Evolutionary conservation across 1,284 basidiomycete genomes (phyloP).

Genomic region (Ceratobasidium sp.): DNA sequence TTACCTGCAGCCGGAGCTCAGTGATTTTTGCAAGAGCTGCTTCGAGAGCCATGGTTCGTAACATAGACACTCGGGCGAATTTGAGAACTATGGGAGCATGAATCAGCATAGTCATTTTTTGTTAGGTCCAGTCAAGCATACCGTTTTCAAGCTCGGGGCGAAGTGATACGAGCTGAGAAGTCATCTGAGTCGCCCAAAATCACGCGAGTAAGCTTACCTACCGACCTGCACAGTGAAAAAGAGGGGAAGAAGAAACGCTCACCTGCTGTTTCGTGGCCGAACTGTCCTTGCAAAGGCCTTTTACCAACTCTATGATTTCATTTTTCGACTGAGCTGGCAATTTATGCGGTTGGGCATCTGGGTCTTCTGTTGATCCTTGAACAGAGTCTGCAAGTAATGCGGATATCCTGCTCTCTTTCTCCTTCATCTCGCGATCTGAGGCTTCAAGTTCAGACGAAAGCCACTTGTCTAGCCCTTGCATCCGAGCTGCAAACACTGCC

Average conservation of each 20-base stretch:
- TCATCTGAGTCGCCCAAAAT: background rate
- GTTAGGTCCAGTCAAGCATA: background rate
- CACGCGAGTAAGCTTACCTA: background rate
- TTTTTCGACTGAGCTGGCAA: conserved; percentile 8
- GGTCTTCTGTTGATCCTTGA: background rate
- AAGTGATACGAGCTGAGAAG: conserved; percentile 2
- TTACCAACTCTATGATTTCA: background rate
- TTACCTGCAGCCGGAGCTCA: conserved; percentile 8
- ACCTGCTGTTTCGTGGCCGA: conserved; percentile 16
- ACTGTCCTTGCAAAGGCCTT: background rate
- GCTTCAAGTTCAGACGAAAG: background rate
- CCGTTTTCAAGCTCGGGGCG: conserved; percentile 4
- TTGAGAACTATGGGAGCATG: conserved; percentile 1
- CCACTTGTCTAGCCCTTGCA: conserved; percentile 2
- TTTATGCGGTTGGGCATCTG: background rate
- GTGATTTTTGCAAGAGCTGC: conserved; percentile 3
- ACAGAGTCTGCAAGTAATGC: background rate
- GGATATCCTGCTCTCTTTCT: background rate
- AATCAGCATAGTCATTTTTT: background rate
- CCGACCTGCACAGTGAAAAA: background rate
- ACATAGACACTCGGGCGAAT: conserved; percentile 10
- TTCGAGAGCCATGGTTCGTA: conserved; percentile 19
- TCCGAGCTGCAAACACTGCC: background rate
- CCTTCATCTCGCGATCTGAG: background rate
- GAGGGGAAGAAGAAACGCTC: background rate